A percentile compares a stretch with the other conserved stretches of the same genome.
These are phyloP conservation scores for Hyphopichia khmerensis DNA, from an alignment of 1,139 yeast species.

Conservation along the genomic window DNA sequence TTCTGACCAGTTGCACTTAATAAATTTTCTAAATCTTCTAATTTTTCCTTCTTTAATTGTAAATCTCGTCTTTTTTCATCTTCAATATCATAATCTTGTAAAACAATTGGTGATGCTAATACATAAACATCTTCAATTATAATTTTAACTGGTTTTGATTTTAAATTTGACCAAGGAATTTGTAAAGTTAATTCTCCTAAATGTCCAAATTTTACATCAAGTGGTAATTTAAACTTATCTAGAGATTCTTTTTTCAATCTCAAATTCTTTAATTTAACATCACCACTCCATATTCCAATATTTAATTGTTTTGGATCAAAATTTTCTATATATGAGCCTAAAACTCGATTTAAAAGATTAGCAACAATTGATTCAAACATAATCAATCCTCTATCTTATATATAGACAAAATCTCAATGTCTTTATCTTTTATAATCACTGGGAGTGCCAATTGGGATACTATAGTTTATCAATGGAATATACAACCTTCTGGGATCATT, in stretches of 20 bases:
- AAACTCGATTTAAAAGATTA: constrained; percentile 49
- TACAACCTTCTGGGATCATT: too few relatives aligned
- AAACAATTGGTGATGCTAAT: constrained; percentile 69
- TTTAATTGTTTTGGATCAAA: constrained; percentile 93
- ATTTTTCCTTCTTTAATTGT: constrained; percentile 61
- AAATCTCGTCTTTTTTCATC: constrained; percentile 68
- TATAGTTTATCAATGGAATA: too few relatives aligned
- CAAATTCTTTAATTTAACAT: constrained; percentile 79
- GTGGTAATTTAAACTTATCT: constrained; percentile 80
- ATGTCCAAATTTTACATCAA: constrained; percentile 89
- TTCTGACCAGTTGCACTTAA: constrained; percentile 44
- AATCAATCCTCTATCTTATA: background rate
- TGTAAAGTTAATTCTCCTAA: constrained; percentile 86
- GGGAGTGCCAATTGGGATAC: too few relatives aligned
- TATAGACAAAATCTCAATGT: too few relatives aligned
- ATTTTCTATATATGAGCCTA: constrained; percentile 82
- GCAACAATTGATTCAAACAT: constrained; percentile 64
- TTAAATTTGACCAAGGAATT: constrained; percentile 96
- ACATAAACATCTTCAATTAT: constrained; percentile 86
- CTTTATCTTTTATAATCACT: too few relatives aligned
- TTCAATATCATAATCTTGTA: constrained; percentile 54
- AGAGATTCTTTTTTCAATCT: constrained; percentile 79
- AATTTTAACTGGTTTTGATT: constrained; percentile 88
- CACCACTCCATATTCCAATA: constrained; percentile 98
- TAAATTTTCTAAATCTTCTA: constrained; percentile 67